These are phyloP conservation scores for Pseudoturritis turrita DNA, from an alignment of 345 rosid species.

Conservation along the genomic window DNA sequence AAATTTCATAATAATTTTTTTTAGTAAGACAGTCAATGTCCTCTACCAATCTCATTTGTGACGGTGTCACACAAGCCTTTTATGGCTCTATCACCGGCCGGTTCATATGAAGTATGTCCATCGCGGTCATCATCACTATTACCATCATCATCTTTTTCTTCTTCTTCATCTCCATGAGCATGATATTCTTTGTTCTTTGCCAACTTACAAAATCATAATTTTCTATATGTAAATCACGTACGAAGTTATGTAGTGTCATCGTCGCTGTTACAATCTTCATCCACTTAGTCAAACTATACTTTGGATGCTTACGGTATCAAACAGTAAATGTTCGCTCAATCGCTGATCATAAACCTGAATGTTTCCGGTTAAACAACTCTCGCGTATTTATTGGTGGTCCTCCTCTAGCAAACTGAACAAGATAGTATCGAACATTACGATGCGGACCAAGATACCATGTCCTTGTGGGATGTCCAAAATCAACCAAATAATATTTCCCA, in stretches of 20 bases:
- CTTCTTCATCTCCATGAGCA: not conserved
- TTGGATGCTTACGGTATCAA: not conserved
- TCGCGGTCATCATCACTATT: no score
- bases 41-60: no score
- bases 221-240: not conserved
- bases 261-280: not conserved
- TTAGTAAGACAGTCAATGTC: no score
- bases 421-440: not conserved
- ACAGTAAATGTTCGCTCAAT: not conserved
- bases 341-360: not conserved
- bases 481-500: no score
- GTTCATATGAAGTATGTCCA: no score
- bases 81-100: no score
- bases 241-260: not conserved
- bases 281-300: not conserved
- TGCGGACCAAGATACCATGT: not conserved
- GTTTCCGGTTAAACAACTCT: not conserved
- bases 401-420: not conserved
- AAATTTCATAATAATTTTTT: no score
- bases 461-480: not conserved
- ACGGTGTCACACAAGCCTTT: no score
- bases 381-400: not conserved
- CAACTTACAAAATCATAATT: not conserved
- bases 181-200: not conserved
- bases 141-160: no score